These are phyloP conservation scores for Suillus subluteus DNA, from an alignment of 768 basidiomycete genomes.

Conservation along the genomic window DNA sequence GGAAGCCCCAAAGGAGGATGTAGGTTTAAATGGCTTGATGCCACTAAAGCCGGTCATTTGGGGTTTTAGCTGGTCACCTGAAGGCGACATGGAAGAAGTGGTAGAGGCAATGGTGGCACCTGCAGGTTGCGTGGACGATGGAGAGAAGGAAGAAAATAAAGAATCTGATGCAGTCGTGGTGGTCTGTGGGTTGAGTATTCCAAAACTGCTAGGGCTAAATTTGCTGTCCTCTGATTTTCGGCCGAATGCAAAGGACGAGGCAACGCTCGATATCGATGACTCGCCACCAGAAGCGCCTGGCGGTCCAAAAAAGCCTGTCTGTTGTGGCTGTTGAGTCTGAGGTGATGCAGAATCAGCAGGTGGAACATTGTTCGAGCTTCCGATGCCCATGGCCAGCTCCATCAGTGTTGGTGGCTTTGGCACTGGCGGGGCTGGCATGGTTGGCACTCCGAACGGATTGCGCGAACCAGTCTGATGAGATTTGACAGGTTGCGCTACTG, in stretches of 20 bases:
- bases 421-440: slow-evolving; percentile 60
- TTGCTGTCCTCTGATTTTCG: slow-evolving; percentile 35
- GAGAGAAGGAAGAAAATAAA: slow-evolving; percentile 42
- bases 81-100: slow-evolving; percentile 34
- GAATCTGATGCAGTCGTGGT: slow-evolving; percentile 48
- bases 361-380: slow-evolving; percentile 20
- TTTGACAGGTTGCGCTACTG: slow-evolving; percentile 65
- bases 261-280: slow-evolving; percentile 68
- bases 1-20: slow-evolving; percentile 78
- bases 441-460: slow-evolving; percentile 90
- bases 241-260: slow-evolving; percentile 68
- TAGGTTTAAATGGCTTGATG: slow-evolving; percentile 82
- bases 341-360: slow-evolving; percentile 32
- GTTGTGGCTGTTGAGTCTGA: slow-evolving; percentile 31
- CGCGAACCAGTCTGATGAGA: slow-evolving; percentile 92
- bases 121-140: slow-evolving; percentile 55
- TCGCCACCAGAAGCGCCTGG: slow-evolving; percentile 29
- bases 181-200: slow-evolving; percentile 35
- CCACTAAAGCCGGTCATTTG: slow-evolving; percentile 59
- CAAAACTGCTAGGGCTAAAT: slow-evolving; percentile 18
- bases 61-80: slow-evolving; percentile 36
- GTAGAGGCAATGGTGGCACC: slow-evolving; percentile 41
- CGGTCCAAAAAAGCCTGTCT: slow-evolving; percentile 33
- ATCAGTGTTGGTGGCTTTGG: slow-evolving; percentile 82
- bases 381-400: slow-evolving; percentile 67